Base-by-base conservation (phyloP, 345 rosid genomes). In the Acer saccharum region DNA sequence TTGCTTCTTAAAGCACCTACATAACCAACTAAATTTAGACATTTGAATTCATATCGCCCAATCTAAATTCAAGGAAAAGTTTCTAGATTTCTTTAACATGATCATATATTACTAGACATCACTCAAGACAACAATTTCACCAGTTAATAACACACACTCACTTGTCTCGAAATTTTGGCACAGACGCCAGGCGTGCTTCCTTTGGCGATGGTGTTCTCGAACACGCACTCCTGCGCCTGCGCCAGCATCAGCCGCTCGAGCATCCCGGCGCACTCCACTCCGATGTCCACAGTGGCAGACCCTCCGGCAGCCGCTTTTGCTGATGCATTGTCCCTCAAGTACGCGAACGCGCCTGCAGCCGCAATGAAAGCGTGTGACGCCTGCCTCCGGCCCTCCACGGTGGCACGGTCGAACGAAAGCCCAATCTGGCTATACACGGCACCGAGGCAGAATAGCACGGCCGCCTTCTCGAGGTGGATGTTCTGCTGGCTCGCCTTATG, bases 121-220 rank as follows among this genome's bases (percentile, higher is more conserved):
- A 20, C 63, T 60, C 18, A 57, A 57, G 61, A 60, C 25, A 60
- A 60, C 9, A 60, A 18, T 21, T n/a, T 57, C 10, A 57, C 62
- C 62, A 57, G 25, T 18, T 57, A 8, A 6, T 20, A 18, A 20
- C 27, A 60, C 27, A 60, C 72, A 83, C 93, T 65, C 27, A 94
- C 99, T 94, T 96, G 99, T 80, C 98, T 82, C 32, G 98, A 76
- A 77, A 96, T 96, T 85, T 96, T 96, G 16, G 99, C 89, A 71
- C 89, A 96, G 73, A 96, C 99, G 23, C 98, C 99, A 27, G 99
- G 95, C 9, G 97, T 91, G 74, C 95, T 96, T 78, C 98, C 99
- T 84, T 96, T 96, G 57, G 98, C 95, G 70, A 96, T 96, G 11
- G 97, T 87, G 58, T 94, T 96, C 85, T 96, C 99, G 65, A 96